phyloP scores from a whole-genome alignment of 352 stramenopile species.

The Phytophthora fragariae region DNA sequence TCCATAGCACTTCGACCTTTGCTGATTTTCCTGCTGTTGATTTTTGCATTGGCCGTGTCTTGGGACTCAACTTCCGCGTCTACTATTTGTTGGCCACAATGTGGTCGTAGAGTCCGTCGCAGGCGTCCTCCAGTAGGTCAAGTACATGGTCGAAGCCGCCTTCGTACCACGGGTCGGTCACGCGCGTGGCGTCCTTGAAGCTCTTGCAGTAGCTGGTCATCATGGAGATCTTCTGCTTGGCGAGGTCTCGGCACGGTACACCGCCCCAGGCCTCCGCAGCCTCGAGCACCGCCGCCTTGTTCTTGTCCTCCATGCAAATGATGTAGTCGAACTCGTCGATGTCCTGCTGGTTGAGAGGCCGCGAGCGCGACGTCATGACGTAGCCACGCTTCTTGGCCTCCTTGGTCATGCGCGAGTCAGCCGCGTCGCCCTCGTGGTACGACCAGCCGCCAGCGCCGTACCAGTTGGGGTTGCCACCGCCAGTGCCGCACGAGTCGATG shows the following conservation, averaged over 20 bases:
- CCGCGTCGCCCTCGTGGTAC: slow-evolving; percentile 88
- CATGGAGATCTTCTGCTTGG: slow-evolving; percentile 75
- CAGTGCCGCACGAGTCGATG: slow-evolving; percentile 90
- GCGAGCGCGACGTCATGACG: slow-evolving; percentile 78
- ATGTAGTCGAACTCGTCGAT: slow-evolving; percentile 90
- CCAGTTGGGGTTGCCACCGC: slow-evolving; percentile 82
- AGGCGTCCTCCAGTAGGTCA: slow-evolving; percentile 90
- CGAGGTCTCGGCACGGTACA: slow-evolving; percentile 50
- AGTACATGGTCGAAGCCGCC: slow-evolving; percentile 91
- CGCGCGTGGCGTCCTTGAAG: slow-evolving; percentile 63
- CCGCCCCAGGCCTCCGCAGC: slow-evolving; percentile 87
- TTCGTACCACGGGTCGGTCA: slow-evolving; percentile 89
- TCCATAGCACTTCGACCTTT: neutral
- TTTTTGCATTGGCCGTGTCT: neutral
- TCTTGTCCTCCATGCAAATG: slow-evolving; percentile 91
- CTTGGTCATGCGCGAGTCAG: slow-evolving; percentile 86
- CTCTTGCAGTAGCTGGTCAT: slow-evolving; percentile 87
- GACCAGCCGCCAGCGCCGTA: slow-evolving; percentile 82
- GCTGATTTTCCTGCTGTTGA: neutral
- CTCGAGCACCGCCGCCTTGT: slow-evolving; percentile 82
- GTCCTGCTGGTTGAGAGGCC: slow-evolving; percentile 73
- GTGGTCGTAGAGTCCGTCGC: slow-evolving; percentile 75
- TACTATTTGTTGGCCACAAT: slow-evolving; percentile 38
- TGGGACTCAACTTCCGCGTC: neutral
- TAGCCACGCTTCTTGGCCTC: slow-evolving; percentile 88